Conservation (phyloP, 2,329 filamentous ascomycete genomes). For the Mycogone perniciosa region DNA sequence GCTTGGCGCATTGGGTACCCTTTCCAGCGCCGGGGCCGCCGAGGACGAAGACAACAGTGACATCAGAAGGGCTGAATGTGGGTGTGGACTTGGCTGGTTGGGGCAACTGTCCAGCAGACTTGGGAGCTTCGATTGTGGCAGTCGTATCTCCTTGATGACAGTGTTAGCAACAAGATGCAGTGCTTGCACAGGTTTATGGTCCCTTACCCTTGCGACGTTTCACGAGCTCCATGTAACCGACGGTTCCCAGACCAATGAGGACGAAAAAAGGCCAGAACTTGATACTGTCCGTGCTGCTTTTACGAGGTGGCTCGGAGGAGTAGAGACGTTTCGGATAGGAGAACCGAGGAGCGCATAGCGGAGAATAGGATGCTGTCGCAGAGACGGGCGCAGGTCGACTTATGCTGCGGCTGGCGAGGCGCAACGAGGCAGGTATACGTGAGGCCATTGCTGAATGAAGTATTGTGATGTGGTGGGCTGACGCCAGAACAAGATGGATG, state of each 20-base stretch:
- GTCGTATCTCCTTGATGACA: conserved; percentile 33
- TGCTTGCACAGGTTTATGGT: neutral
- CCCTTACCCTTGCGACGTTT: conserved; percentile 31
- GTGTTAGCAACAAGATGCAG: conserved; percentile 1
- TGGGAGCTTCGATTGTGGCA: conserved; percentile 28
- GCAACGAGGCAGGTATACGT: conserved; percentile 24
- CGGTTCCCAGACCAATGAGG: conserved; percentile 42
- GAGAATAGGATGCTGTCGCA: conserved; percentile 4
- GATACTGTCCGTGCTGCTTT: conserved; percentile 31
- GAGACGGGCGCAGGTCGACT: conserved; percentile 15
- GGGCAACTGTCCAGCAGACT: conserved; percentile 37
- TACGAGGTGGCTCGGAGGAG: conserved; percentile 34
- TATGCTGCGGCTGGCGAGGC: conserved; percentile 13
- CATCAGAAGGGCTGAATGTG: conserved; percentile 66
- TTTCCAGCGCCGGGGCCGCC: conserved; percentile 94
- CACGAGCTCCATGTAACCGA: conserved; percentile 45
- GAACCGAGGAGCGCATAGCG: conserved; percentile 7
- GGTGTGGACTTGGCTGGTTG: conserved; percentile 52
- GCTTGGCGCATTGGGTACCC: conserved; percentile 86
- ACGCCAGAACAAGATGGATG: neutral
- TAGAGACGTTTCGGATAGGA: conserved; percentile 30
- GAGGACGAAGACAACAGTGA: conserved; percentile 94
- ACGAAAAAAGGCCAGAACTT: conserved; percentile 55
- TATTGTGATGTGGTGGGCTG: conserved; percentile 7
- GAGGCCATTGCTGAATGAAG: conserved; percentile 24